phyloP scores from a whole-genome alignment of 495 filamentous ascomycete species.

The Penicillium roqueforti region DNA sequence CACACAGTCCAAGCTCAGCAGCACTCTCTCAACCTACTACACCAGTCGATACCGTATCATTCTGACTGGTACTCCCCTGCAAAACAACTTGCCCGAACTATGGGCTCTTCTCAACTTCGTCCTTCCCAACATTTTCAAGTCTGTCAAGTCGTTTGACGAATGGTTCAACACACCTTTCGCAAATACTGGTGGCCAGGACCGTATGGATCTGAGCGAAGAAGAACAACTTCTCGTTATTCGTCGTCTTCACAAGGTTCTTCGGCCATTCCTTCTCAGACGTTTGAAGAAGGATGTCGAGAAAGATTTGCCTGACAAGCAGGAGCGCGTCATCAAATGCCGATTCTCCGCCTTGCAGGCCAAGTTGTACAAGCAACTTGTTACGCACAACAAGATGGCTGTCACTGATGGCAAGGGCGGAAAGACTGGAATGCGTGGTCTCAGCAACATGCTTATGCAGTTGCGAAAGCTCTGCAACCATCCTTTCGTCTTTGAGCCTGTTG shows the following conservation, averaged over 20 bases:
- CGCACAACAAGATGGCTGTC: slow-evolving; percentile 87
- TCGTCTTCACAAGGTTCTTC: slow-evolving; percentile 94
- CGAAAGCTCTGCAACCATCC: slow-evolving; percentile 99
- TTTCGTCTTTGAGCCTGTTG: slow-evolving; percentile 96
- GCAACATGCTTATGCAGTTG: slow-evolving; percentile 99
- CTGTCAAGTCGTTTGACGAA: slow-evolving; percentile 97
- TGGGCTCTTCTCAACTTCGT: slow-evolving; percentile 99
- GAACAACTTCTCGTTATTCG: slow-evolving; percentile 97
- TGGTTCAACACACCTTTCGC: slow-evolving; percentile 99
- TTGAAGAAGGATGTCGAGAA: slow-evolving; percentile 99
- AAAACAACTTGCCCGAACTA: slow-evolving; percentile 94
- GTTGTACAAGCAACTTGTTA: slow-evolving; percentile 94
- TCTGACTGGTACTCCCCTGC: slow-evolving; percentile 91
- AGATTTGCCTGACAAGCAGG: slow-evolving; percentile 95
- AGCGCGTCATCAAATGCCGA: slow-evolving; percentile 98
- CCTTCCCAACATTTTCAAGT: slow-evolving; percentile 97
- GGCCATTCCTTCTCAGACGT: slow-evolving; percentile 95
- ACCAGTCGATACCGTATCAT: slow-evolving; percentile 91
- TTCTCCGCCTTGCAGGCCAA: slow-evolving; percentile 92
- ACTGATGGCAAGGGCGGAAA: slow-evolving; percentile 95
- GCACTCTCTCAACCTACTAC: slow-evolving; percentile 92
- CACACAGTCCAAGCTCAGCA: slow-evolving; percentile 91
- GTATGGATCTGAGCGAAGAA: slow-evolving; percentile 99
- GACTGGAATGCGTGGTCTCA: slow-evolving; percentile 89
- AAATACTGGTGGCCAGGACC: slow-evolving; percentile 95